These are phyloP conservation scores for Tripidium arundinaceum DNA, from an alignment of 202 grass and related monocot genomes.

Conservation along the genomic window DNA sequence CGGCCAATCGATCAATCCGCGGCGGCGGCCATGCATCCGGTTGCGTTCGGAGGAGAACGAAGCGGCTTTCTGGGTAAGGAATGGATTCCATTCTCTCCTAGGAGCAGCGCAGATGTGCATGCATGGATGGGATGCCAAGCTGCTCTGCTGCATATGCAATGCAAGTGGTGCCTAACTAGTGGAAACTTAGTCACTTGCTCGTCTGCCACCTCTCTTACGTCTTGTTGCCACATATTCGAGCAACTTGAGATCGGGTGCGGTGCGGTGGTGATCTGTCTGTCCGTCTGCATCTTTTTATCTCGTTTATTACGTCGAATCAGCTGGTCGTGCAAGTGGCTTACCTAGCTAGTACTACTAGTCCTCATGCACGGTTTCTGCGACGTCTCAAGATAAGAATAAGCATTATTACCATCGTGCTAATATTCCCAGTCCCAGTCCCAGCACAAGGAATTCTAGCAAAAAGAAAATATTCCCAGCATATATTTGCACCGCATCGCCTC, in stretches of 20 bases:
- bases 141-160: background rate
- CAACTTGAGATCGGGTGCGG: slow-evolving; percentile 3
- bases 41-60: background rate
- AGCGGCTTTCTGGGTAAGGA: slow-evolving; percentile 25
- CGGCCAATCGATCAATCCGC: background rate
- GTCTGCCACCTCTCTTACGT: background rate
- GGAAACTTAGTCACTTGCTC: background rate
- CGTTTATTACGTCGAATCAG: background rate
- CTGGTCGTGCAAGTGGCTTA: background rate
- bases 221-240: slow-evolving; percentile 25
- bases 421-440: background rate
- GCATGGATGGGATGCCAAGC: background rate
- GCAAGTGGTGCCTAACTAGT: background rate
- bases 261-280: background rate
- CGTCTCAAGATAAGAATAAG: background rate
- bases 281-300: slow-evolving; percentile 11
- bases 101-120: background rate
- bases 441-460: background rate
- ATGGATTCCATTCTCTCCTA: slow-evolving; percentile 29
- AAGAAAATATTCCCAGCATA: background rate
- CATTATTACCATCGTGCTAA: background rate
- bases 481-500: background rate
- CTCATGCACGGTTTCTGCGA: background rate
- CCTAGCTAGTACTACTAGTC: background rate
- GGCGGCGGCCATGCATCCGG: background rate